A percentile compares a stretch with the other conserved stretches of the same genome.
Conservation (phyloP, 805 yeast genomes). For the Soucietia sequanensis region DNA sequence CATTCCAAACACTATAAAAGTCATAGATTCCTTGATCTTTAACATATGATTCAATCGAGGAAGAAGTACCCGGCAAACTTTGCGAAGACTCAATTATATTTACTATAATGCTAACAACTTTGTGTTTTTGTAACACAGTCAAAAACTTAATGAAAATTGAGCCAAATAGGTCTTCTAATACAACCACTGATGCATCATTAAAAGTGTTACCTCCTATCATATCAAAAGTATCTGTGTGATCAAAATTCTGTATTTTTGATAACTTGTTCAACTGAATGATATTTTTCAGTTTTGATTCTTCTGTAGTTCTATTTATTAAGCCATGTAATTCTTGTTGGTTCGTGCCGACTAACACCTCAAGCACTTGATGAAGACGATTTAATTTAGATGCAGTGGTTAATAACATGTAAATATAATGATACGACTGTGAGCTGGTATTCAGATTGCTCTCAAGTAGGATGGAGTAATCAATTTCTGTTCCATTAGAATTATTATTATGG, state of each 20-base stretch:
- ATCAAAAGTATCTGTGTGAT: slow-evolving; percentile 18
- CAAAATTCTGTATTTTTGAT: slow-evolving; percentile 29
- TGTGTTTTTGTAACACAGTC: slow-evolving; percentile 66
- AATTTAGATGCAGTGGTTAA: slow-evolving; percentile 58
- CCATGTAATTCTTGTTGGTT: slow-evolving; percentile 62
- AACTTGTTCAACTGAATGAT: slow-evolving; percentile 32
- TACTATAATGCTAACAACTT: slow-evolving; percentile 60
- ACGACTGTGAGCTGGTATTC: slow-evolving; percentile 41
- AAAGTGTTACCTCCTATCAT: slow-evolving; percentile 25
- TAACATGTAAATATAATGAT: slow-evolving; percentile 51
- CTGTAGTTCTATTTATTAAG: slow-evolving; percentile 59
- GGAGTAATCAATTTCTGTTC: slow-evolving; percentile 24
- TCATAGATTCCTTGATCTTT: slow-evolving; percentile 6
- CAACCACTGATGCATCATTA: slow-evolving; percentile 50
- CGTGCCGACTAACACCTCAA: slow-evolving; percentile 53
- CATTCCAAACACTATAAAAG: slow-evolving; percentile 29
- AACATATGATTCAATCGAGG: slow-evolving; percentile 1
- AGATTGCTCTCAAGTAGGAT: slow-evolving; percentile 28
- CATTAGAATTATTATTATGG: slow-evolving; percentile 16
- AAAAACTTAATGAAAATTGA: slow-evolving; percentile 63
- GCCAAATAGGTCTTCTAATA: slow-evolving; percentile 70
- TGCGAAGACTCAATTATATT: slow-evolving; percentile 26
- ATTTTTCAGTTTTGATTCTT: slow-evolving; percentile 61
- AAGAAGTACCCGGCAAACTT: slow-evolving; percentile 8
- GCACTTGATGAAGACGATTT: slow-evolving; percentile 57